phyloP scores from a whole-genome alignment of 148 eudicot genomes.

The Diospyros kaki region DNA sequence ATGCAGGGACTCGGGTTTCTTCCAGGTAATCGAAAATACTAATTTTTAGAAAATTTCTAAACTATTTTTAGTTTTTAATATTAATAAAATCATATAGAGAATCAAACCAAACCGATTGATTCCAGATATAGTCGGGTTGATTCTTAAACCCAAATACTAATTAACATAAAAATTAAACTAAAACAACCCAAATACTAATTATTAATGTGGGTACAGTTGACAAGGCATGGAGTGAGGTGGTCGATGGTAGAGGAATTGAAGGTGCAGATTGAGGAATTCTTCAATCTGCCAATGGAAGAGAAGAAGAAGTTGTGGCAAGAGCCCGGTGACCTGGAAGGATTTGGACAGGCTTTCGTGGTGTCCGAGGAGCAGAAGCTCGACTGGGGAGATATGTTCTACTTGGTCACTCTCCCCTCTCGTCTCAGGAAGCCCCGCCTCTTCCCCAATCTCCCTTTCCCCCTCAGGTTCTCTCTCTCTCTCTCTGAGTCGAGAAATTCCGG shows the following conservation, averaged over 20 bases:
- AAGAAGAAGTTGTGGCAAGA: conserved; percentile 17
- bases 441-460: conserved; percentile 16
- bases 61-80: too few species aligned
- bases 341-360: conserved; percentile 27
- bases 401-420: conserved; percentile 13
- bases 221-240: conserved; percentile 27
- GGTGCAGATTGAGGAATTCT: conserved; percentile 11
- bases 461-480: too few species aligned
- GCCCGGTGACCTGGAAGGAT: conserved; percentile 22
- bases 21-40: neutral
- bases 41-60: too few species aligned
- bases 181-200: too few species aligned
- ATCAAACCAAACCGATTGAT: too few species aligned
- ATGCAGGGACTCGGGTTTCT: conserved; percentile 15
- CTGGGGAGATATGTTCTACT: conserved; percentile 28
- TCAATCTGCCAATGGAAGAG: conserved; percentile 23
- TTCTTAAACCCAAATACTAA: too few species aligned
- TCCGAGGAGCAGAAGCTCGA: conserved; percentile 33
- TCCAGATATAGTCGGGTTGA: too few species aligned
- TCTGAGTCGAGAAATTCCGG: too few species aligned
- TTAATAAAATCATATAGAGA: too few species aligned
- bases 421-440: conserved; percentile 25
- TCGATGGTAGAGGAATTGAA: conserved; percentile 21
- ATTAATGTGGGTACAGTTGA: conserved; percentile 15
- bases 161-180: too few species aligned